phyloP scores from a whole-genome alignment of 225 moss, liverwort and hornwort genomes.

The Bryoerythrophyllum caledonicum region DNA sequence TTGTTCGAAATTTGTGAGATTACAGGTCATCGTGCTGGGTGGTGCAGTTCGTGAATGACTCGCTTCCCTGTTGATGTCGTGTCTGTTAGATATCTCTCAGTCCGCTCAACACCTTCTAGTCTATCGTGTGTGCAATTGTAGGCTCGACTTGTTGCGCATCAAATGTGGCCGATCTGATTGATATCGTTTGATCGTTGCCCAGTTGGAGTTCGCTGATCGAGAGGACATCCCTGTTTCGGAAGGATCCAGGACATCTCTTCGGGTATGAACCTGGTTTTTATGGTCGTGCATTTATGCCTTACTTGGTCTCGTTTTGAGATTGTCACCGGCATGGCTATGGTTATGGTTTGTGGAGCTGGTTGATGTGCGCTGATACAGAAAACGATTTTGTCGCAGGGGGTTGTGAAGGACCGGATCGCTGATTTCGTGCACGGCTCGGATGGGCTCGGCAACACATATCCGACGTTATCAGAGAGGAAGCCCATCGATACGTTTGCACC shows the following conservation, averaged over 20 bases:
- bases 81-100: background rate
- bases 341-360: constrained; percentile 8
- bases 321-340: background rate
- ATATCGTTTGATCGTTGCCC: constrained; percentile 6
- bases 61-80: background rate
- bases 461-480: constrained; percentile 68
- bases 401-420: constrained; percentile 52
- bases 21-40: background rate
- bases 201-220: constrained; percentile 90
- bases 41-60: constrained; percentile 7
- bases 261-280: constrained; percentile 42
- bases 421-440: constrained; percentile 93
- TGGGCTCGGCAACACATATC: constrained; percentile 87
- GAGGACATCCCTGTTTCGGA: constrained; percentile 87
- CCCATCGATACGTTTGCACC: constrained; percentile 71
- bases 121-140: background rate
- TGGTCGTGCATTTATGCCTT: background rate
- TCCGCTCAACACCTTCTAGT: background rate
- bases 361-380: constrained; percentile 27
- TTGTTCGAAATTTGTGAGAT: background rate
- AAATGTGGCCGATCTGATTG: constrained; percentile 4
- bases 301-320: background rate
- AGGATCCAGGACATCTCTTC: constrained; percentile 67
- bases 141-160: background rate
- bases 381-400: constrained; percentile 51